Conservation (phyloP, 768 basidiomycete genomes). For the Serendipita vermifera region DNA sequence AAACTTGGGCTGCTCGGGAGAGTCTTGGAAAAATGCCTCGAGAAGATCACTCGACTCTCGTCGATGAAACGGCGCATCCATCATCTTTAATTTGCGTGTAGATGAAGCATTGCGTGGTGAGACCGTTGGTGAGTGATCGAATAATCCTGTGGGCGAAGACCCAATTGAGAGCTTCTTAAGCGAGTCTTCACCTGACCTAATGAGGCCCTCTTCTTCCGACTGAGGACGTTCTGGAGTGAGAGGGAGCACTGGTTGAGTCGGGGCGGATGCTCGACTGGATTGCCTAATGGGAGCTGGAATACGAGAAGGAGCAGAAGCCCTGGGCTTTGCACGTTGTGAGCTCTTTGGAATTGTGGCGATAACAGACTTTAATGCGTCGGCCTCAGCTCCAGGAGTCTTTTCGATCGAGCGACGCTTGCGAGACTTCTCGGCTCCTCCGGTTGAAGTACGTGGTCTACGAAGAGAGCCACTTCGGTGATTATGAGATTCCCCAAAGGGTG, state of each 20-base stretch:
- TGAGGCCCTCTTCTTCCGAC: neutral
- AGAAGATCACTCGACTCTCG: conserved; percentile 4
- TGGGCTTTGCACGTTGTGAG: neutral
- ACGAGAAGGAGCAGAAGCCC: neutral
- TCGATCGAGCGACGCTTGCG: conserved; percentile 7
- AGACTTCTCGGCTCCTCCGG: neutral
- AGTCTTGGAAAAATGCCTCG: neutral
- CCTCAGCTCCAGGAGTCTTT: neutral
- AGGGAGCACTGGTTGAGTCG: neutral
- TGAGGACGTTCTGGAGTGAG: neutral
- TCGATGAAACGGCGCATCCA: neutral
- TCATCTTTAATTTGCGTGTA: neutral
- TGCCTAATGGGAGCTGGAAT: neutral
- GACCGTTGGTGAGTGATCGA: neutral
- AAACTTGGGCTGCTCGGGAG: neutral
- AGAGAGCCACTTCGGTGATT: neutral
- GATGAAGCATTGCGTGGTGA: conserved; percentile 1
- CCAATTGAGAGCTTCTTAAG: conserved; percentile 4
- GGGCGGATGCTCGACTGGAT: neutral
- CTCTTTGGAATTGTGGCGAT: too few relatives aligned
- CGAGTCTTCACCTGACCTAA: neutral
- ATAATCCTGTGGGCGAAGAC: neutral
- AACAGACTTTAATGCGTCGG: neutral
- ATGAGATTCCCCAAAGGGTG: conserved; percentile 3
- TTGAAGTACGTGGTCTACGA: neutral